Percentiles rank a stretch among this genome's conserved stretches.
Conservation (phyloP, 768 basidiomycete genomes). For the Mycena kentingensis region DNA sequence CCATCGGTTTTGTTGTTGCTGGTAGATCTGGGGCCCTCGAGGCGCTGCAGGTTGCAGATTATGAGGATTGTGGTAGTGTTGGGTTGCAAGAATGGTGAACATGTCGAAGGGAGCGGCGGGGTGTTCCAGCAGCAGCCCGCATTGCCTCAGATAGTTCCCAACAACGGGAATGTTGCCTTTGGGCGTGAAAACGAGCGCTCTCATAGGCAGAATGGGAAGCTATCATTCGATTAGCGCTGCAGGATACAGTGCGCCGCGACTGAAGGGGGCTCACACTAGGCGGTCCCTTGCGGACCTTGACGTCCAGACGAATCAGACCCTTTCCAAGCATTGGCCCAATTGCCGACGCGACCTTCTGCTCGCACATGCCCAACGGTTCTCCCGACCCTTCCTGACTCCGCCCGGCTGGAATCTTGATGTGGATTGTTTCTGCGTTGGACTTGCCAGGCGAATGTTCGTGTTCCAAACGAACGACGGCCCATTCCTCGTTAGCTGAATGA, state of each 20-base stretch:
- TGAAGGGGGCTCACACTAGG: slow-evolving; percentile 53
- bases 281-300: slow-evolving; percentile 66
- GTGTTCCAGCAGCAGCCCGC: slow-evolving; percentile 75
- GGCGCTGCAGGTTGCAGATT: slow-evolving; percentile 75
- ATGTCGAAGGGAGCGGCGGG: slow-evolving; percentile 70
- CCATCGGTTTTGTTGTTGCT: slow-evolving; percentile 51
- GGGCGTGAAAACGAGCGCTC: slow-evolving; percentile 89
- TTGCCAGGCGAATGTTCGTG: slow-evolving; percentile 68
- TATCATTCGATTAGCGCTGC: slow-evolving; percentile 35
- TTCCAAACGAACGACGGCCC: slow-evolving; percentile 68
- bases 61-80: slow-evolving; percentile 88
- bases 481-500: slow-evolving; percentile 54
- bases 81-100: slow-evolving; percentile 59
- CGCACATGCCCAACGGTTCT: slow-evolving; percentile 81
- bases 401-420: slow-evolving; percentile 66
- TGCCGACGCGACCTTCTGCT: slow-evolving; percentile 79
- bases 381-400: slow-evolving; percentile 55
- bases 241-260: slow-evolving; percentile 19
- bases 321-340: slow-evolving; percentile 85
- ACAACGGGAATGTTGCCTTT: slow-evolving; percentile 90
- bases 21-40: slow-evolving; percentile 19
- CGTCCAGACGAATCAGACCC: slow-evolving; percentile 79
- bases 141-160: slow-evolving; percentile 69
- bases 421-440: slow-evolving; percentile 69
- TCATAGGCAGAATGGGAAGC: slow-evolving; percentile 82